Evolutionary conservation across 208 protist species (phyloP).

Genomic region (Kentomonas sorsogonicus): DNA sequence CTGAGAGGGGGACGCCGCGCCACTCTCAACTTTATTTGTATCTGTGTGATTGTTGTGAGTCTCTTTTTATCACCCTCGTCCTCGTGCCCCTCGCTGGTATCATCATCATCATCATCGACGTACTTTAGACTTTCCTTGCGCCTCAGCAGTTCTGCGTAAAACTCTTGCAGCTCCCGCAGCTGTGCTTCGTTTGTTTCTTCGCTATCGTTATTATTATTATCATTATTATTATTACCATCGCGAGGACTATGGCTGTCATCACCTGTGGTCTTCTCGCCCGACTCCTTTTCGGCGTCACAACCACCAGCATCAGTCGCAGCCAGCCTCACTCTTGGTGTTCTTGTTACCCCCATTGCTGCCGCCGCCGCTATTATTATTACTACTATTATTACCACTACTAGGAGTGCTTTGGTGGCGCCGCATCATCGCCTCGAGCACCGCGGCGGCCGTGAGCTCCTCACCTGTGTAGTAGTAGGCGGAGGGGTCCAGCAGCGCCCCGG

Average conservation of each 20-base stretch:
- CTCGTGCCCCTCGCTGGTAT: no score
- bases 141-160: no score
- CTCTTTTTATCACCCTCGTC: no score
- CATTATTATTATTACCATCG: not conserved
- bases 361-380: no score
- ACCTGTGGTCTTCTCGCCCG: not conserved
- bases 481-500: conserved; percentile 35
- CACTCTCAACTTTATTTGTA: no score
- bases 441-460: conserved; percentile 5
- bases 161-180: conserved; percentile 3
- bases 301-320: not conserved
- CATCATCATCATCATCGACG: no score
- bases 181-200: not conserved
- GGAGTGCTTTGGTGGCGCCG: not conserved
- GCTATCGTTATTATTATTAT: not conserved
- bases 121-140: no score
- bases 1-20: no score
- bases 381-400: not conserved
- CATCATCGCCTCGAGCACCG: conserved; percentile 13
- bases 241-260: not conserved
- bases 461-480: conserved; percentile 27
- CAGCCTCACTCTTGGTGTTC: not conserved
- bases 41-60: no score
- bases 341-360: not conserved
- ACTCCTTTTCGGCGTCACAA: not conserved